Percentiles rank a stretch among this genome's conserved stretches.
These are phyloP conservation scores for Endoconidiophora polonica DNA, from an alignment of 2,329 filamentous ascomycete species.

Conservation along the genomic window DNA sequence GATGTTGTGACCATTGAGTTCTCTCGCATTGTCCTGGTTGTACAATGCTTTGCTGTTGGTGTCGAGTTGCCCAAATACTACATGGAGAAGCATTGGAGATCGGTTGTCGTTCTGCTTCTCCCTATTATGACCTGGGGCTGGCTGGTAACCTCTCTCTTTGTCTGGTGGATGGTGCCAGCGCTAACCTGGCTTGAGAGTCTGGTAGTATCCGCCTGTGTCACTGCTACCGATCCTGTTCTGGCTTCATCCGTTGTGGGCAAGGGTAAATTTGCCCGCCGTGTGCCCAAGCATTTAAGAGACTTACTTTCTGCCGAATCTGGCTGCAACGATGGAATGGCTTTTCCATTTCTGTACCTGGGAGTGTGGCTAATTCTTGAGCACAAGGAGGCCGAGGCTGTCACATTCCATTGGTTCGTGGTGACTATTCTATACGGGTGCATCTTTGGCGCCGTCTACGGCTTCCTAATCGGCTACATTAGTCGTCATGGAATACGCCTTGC, in stretches of 20 bases:
- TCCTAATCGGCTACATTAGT: conserved; percentile 72
- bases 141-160: conserved; percentile 79
- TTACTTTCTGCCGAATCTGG: conserved; percentile 90
- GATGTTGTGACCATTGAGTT: conserved; percentile 82
- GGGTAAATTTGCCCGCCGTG: conserved; percentile 93
- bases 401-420: conserved; percentile 74
- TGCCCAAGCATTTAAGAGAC: conserved; percentile 94
- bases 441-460: conserved; percentile 79
- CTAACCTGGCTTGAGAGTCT: conserved; percentile 84
- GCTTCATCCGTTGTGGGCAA: conserved; percentile 97
- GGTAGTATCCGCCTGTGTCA: conserved; percentile 79
- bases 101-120: conserved; percentile 70
- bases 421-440: conserved; percentile 92
- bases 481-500: conserved; percentile 80
- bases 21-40: conserved; percentile 74
- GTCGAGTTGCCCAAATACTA: conserved; percentile 85
- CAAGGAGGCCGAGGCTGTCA: conserved; percentile 49
- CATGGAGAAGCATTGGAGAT: conserved; percentile 97
- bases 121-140: conserved; percentile 97
- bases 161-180: conserved; percentile 74
- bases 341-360: conserved; percentile 88
- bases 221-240: conserved; percentile 89
- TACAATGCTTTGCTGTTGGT: conserved; percentile 83
- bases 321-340: conserved; percentile 99
- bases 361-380: conserved; percentile 78